These are phyloP conservation scores for Aspergillus niger DNA, from an alignment of 2,329 filamentous ascomycete genomes.

Conservation along the genomic window DNA sequence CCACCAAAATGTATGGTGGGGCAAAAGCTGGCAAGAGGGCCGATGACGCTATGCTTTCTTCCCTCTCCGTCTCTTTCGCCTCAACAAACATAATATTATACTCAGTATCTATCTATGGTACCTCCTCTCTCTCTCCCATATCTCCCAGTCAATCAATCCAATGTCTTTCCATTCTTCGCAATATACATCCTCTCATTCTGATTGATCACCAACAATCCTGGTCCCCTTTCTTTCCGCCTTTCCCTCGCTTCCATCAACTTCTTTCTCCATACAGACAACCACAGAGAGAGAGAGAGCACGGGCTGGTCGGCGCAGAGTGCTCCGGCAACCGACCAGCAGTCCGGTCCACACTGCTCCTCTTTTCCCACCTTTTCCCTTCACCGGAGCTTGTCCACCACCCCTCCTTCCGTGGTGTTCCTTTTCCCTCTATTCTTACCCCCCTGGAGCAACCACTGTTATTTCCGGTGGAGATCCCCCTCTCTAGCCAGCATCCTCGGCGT, in stretches of 20 bases:
- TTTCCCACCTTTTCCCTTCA: conserved; percentile 3
- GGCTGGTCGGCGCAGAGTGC: conserved; percentile 5
- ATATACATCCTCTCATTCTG: neutral
- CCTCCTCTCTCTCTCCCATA: neutral
- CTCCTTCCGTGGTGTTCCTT: neutral
- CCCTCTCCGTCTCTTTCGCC: neutral
- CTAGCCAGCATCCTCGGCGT: neutral
- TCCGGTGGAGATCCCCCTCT: neutral
- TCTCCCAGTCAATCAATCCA: neutral
- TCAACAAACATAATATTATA: neutral
- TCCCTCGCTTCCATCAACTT: neutral
- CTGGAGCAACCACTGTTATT: neutral
- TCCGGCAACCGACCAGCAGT: conserved; percentile 1
- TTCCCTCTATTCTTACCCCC: no score
- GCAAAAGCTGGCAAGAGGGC: no score
- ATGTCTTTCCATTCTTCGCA: neutral
- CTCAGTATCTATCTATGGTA: no score
- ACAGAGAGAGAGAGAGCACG: neutral
- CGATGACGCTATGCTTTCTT: conserved; percentile 24
- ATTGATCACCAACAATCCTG: neutral
- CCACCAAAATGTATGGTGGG: no score
- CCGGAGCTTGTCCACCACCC: neutral
- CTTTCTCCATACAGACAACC: neutral
- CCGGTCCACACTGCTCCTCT: conserved; percentile 7
- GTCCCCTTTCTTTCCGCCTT: neutral